phyloP scores from a whole-genome alignment of 805 yeast species.

The Schizosaccharomyces lindneri region DNA sequence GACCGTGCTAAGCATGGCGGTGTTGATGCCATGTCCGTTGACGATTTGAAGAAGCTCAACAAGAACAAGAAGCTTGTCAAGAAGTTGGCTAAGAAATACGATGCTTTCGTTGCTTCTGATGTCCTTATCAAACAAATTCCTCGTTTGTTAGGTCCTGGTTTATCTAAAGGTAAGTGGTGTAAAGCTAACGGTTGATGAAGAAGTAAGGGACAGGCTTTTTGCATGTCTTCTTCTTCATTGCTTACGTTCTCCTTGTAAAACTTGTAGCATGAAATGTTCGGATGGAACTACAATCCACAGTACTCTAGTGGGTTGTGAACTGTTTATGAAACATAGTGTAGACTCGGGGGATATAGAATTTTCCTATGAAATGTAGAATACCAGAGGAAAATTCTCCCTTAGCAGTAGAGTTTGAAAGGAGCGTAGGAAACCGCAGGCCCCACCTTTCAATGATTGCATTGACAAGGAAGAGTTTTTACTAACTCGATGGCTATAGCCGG shows the following conservation, averaged over 20 bases:
- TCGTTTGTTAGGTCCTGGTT: slow-evolving; percentile 98
- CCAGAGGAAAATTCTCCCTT: too few species aligned
- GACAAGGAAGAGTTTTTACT: slow-evolving; percentile 1
- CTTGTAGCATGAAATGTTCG: too few species aligned
- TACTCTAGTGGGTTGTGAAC: not conserved
- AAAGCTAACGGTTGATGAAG: not conserved
- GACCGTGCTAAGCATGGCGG: slow-evolving; percentile 99
- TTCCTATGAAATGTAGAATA: too few species aligned
- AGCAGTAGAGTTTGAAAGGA: not conserved
- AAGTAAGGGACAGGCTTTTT: not conserved
- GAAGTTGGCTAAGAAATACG: slow-evolving; percentile 98
- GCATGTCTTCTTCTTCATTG: not conserved
- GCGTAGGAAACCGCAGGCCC: not conserved
- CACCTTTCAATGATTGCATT: not conserved
- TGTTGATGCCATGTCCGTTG: slow-evolving; percentile 99
- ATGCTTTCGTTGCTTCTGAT: slow-evolving; percentile 97
- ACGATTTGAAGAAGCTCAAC: slow-evolving; percentile 98
- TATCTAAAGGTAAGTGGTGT: slow-evolving; percentile 36
- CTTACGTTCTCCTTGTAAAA: too few species aligned
- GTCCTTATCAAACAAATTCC: slow-evolving; percentile 98
- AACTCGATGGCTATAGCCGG: slow-evolving; percentile 32
- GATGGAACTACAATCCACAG: not conserved
- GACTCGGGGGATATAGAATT: not conserved
- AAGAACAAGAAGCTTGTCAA: slow-evolving; percentile 99
- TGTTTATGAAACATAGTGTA: not conserved